Evolutionary conservation across 768 basidiomycete genomes (phyloP).

Genomic region (Asterophora parasitica): DNA sequence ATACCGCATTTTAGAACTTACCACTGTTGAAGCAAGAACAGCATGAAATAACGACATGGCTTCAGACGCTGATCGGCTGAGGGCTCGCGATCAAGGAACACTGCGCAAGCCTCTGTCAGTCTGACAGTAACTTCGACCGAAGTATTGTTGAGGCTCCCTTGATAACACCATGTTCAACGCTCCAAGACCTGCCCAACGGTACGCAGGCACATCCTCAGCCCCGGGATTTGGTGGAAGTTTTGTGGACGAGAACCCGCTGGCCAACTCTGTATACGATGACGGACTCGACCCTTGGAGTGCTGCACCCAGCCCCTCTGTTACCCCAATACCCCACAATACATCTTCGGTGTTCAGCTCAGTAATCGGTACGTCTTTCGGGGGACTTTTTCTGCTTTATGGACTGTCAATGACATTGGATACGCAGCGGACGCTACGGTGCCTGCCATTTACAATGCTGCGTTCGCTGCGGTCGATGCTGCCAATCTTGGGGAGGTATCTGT

Average conservation of each 20-base stretch:
- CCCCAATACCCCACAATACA: slow-evolving; percentile 47
- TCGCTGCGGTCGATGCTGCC: slow-evolving; percentile 65
- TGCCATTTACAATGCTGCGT: slow-evolving; percentile 68
- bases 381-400: neutral
- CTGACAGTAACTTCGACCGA: no score
- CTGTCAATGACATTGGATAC: slow-evolving; percentile 4
- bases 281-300: slow-evolving; percentile 79
- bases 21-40: no score
- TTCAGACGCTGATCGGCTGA: no score
- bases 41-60: no score
- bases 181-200: slow-evolving; percentile 69
- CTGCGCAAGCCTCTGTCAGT: no score
- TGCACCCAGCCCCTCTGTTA: slow-evolving; percentile 66
- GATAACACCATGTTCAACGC: slow-evolving; percentile 69
- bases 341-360: slow-evolving; percentile 60
- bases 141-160: no score
- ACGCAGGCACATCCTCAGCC: slow-evolving; percentile 48
- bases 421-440: slow-evolving; percentile 80
- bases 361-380: slow-evolving; percentile 44
- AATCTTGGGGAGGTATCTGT: slow-evolving; percentile 78
- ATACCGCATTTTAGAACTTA: no score
- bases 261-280: slow-evolving; percentile 73
- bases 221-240: slow-evolving; percentile 63
- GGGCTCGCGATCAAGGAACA: no score
- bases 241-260: slow-evolving; percentile 73